Evolutionary conservation across 345 rosid genomes (phyloP), one percentile per base, ranked within the genome.

Genomic region (Psidium friedrichsthalianum): DNA sequence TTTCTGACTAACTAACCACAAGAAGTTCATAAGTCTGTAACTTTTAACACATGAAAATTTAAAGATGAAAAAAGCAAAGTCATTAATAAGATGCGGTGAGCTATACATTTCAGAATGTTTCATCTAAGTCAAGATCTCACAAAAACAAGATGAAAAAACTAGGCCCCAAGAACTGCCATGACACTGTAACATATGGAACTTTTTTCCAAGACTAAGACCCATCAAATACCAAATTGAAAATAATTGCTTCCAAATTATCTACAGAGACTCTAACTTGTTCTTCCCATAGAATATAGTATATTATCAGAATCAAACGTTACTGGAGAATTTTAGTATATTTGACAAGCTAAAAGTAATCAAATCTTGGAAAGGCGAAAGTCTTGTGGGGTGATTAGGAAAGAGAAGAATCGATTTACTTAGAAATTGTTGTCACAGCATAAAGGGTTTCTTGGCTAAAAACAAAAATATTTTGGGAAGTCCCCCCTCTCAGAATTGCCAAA

Each of bases 1-100:
- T 92, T 92, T 97, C 98, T 91, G 99, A 93, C 99, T 97, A 90
- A 91, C 96, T 94, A 97, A 94, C 94, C 98, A 93, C 92, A 93
- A 93, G 91, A 92, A 86, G 90, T 85, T 93, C 87, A 94, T 94
- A 92, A 88, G 89, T 80, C 87, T 53, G 56, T 25, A 88, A 40
- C 20, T 69, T 44, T 87, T 86, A 64, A 84, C 82, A 88, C 82
- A 56, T 14, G 47, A 85, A 52, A 87, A 82, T 61, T 44, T 44
- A 13, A 51, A 56, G 32, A 61, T 58, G 56, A 56, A 84, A 44
- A 84, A 44, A 4, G 55, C 12, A 32, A 53, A 49, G 59, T 69
- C 80, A 69, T 32, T 69, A 16, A 69, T 36, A 36, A 69, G 80
- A 69, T 18, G 59, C 42, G 29, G 57, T 24, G 57, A 6, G 13